Conservation (phyloP, 768 basidiomycete species). For the Lactifluus rugatus region DNA sequence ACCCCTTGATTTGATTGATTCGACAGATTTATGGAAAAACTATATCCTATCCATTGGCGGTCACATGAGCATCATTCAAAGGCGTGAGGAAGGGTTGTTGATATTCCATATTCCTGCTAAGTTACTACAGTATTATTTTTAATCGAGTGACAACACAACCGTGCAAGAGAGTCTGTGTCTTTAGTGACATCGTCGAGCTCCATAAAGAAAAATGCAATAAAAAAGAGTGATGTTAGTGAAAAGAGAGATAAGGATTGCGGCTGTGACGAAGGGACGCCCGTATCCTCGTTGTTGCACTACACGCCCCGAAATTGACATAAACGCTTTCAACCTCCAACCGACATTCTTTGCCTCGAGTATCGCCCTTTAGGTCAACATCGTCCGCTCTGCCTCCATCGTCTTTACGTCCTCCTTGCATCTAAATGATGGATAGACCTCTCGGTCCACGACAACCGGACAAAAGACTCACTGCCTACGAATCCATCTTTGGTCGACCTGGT, state of each 20-base stretch:
- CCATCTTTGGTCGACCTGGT: constrained; percentile 76
- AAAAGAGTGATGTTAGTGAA: not conserved
- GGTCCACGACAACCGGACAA: constrained; percentile 61
- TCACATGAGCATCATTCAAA: too few species aligned
- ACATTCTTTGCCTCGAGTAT: not conserved
- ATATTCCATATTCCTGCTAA: too few species aligned
- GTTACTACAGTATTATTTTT: too few species aligned
- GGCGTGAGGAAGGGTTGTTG: too few species aligned
- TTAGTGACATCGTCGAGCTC: not conserved
- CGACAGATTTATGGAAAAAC: too few species aligned
- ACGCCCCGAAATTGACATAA: not conserved
- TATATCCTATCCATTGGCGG: too few species aligned
- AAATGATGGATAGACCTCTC: constrained; percentile 41
- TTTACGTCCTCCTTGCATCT: not conserved
- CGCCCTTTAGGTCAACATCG: not conserved
- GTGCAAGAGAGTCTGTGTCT: too few species aligned
- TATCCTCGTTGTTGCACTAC: constrained; percentile 2
- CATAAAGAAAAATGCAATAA: not conserved
- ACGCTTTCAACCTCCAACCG: not conserved
- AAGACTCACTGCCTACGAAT: constrained; percentile 73
- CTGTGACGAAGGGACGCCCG: not conserved
- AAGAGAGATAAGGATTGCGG: not conserved
- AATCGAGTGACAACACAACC: too few species aligned
- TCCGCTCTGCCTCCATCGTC: not conserved
- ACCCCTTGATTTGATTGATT: too few species aligned